These are phyloP conservation scores for Tephrocybe sp. DNA, from an alignment of 768 basidiomycete species.

Conservation along the genomic window DNA sequence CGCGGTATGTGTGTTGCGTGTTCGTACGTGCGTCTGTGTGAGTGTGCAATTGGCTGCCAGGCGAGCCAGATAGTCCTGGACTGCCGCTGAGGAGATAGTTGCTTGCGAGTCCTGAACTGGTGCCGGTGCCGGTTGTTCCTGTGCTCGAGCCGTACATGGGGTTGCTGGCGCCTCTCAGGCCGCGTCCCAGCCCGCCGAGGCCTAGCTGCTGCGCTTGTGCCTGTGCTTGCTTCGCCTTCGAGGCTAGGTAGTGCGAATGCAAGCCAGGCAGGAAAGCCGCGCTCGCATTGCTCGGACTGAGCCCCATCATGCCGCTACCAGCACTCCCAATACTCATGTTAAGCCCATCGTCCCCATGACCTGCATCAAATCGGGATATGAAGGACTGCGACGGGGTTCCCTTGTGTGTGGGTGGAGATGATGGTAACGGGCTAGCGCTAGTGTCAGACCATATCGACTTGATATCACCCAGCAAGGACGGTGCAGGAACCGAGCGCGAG, in stretches of 20 bases:
- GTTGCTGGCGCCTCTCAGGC: slow-evolving; percentile 31
- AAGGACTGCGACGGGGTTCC: slow-evolving; percentile 56
- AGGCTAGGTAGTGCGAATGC: slow-evolving; percentile 61
- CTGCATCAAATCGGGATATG: slow-evolving; percentile 37
- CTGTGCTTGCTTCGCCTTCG: slow-evolving; percentile 42
- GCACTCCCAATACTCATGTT: slow-evolving; percentile 38
- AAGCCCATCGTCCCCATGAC: slow-evolving; percentile 30
- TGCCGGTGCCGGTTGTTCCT: not conserved
- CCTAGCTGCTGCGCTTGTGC: slow-evolving; percentile 30
- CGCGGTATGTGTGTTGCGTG: slow-evolving; percentile 39
- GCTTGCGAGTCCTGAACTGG: slow-evolving; percentile 22
- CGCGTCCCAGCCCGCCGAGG: slow-evolving; percentile 28
- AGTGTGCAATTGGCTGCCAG: slow-evolving; percentile 32
- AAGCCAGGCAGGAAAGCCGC: slow-evolving; percentile 80
- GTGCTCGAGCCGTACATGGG: slow-evolving; percentile 21
- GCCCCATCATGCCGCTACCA: slow-evolving; percentile 38
- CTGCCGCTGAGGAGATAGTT: slow-evolving; percentile 30
- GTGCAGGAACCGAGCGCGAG: slow-evolving; percentile 80
- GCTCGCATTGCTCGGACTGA: slow-evolving; percentile 71
- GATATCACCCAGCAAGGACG: slow-evolving; percentile 72
- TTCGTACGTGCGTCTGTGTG: slow-evolving; percentile 40
- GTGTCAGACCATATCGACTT: slow-evolving; percentile 81
- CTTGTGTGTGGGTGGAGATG: slow-evolving; percentile 36
- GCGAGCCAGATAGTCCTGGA: slow-evolving; percentile 29
- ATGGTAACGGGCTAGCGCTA: slow-evolving; percentile 23